These are phyloP conservation scores for Rhodotorula glutinis DNA, from an alignment of 1,284 basidiomycete genomes.

Conservation along the genomic window DNA sequence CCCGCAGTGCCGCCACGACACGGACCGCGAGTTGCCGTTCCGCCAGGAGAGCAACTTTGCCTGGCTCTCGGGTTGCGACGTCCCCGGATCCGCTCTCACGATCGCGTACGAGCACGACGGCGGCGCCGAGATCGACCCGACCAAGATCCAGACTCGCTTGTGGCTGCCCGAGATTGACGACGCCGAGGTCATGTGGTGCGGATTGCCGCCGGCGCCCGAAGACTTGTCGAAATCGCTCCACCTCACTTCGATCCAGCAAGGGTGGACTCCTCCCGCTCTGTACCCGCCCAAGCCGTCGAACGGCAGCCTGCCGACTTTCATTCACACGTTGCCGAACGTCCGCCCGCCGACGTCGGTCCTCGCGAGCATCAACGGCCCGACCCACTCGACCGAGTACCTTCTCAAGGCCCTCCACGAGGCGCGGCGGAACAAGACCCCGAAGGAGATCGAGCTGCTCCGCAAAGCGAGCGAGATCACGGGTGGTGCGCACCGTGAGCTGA, in stretches of 20 bases:
- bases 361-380: constrained; percentile 51
- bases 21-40: constrained; percentile 78
- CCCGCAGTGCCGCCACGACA: constrained; percentile 47
- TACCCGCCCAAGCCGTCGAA: constrained; percentile 69
- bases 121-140: constrained; percentile 52
- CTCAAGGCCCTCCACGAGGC: constrained; percentile 70
- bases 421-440: constrained; percentile 68
- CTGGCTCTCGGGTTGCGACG: constrained; percentile 71
- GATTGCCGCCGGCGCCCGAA: constrained; percentile 60
- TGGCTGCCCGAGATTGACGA: constrained; percentile 30
- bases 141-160: constrained; percentile 49
- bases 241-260: constrained; percentile 52
- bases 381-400: constrained; percentile 57
- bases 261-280: constrained; percentile 76
- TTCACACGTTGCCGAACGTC: constrained; percentile 43
- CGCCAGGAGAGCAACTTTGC: constrained; percentile 78
- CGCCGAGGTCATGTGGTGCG: constrained; percentile 36
- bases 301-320: constrained; percentile 44
- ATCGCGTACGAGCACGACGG: constrained; percentile 53
- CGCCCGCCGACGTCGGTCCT: constrained; percentile 56
- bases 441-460: constrained; percentile 61
- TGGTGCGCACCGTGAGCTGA: constrained; percentile 79
- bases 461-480: constrained; percentile 80
- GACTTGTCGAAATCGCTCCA: constrained; percentile 39
- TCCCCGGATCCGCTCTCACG: constrained; percentile 67